Conservation (phyloP, 495 filamentous ascomycete species). For the Talaromyces proteolyticus region DNA sequence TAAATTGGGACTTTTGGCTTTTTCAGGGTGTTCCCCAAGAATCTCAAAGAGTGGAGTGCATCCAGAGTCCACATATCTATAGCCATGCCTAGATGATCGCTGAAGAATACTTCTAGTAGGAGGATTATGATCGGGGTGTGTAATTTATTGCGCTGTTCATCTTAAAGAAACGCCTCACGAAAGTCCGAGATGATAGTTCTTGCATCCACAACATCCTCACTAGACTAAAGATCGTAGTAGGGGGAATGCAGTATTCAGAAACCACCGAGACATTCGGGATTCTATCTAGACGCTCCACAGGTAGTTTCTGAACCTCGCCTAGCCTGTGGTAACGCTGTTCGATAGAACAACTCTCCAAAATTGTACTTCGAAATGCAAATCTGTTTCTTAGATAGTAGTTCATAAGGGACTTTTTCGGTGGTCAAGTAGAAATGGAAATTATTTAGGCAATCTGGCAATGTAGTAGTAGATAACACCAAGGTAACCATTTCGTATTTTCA, state of each 20-base stretch:
- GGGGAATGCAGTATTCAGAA: slow-evolving; percentile 4
- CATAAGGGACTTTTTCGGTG: too few species aligned
- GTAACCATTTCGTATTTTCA: too few species aligned
- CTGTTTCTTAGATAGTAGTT: too few species aligned
- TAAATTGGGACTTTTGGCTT: too few species aligned
- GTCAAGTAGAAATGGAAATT: too few species aligned
- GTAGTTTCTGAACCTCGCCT: slow-evolving; percentile 1
- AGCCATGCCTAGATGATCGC: slow-evolving; percentile 8
- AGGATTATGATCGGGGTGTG: slow-evolving; percentile 9
- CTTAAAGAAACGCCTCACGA: slow-evolving; percentile 6
- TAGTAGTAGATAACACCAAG: too few species aligned
- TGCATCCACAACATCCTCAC: slow-evolving; percentile 5
- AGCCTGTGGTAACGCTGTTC: slow-evolving; percentile 5
- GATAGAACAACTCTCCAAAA: background rate
- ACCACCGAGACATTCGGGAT: background rate
- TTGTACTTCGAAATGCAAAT: slow-evolving; percentile 2
- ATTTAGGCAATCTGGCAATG: too few species aligned
- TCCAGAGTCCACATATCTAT: slow-evolving; percentile 13
- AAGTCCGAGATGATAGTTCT: slow-evolving; percentile 9
- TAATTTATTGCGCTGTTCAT: slow-evolving; percentile 4
- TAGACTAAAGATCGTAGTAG: slow-evolving; percentile 1
- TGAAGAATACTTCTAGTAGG: slow-evolving; percentile 13
- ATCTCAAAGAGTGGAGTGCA: slow-evolving; percentile 16
- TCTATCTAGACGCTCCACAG: slow-evolving; percentile 4
- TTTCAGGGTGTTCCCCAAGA: slow-evolving; percentile 13